Base-by-base conservation (phyloP, 2,329 filamentous ascomycete genomes). In the Teratosphaeria zuluensis region DNA sequence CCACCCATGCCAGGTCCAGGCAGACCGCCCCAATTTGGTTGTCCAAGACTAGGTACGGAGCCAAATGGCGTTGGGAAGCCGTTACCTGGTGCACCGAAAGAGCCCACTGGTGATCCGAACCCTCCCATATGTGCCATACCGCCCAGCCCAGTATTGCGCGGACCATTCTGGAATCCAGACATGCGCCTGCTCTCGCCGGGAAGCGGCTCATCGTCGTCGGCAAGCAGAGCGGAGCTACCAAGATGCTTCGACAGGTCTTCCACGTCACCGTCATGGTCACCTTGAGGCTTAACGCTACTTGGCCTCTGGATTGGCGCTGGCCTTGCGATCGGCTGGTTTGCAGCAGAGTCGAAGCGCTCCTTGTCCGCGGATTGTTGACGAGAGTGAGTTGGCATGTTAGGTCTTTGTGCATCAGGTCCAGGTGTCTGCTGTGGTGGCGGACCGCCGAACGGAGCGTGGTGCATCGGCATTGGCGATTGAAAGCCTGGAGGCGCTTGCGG, bases 231-330 rank as follows among this genome's bases (percentile, higher is more conserved):
- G 66, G 90, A 92, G 73, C 92, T 97, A 12, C 94, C 94, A 30
- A 99, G 80, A 66, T 94, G 91, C 61, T 87, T 70, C 19, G 67
- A 71, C 38, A 72, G 59, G 53, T 70, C 66, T 9, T 73, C 71
- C 14, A 90, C 77, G 58, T 87, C 85, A 51, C 70, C 71, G 59
- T 71, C 69, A 21, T 77, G 74, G 32, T 75, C 71, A 46, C 70
- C 74, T 57, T 77, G 77, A 32, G 82, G 81, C 62, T 80, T 80
- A 9, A 81, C 84, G 71, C 91, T 96, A 16, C 86, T 86, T 0
- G 94, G 92, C 35, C 91, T 84, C 62, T 92, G 90, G 63, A 97
- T 96, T 0, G 92, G 92, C 28, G 89, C 84, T 30, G 92, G 92
- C 28, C 91, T 83, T 53, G 87, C 82, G 61, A 95, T 92, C 1